Percentiles rank a stretch among this genome's conserved stretches.
Evolutionary conservation across 345 rosid genomes (phyloP).

Genomic region (Acer campestre): DNA sequence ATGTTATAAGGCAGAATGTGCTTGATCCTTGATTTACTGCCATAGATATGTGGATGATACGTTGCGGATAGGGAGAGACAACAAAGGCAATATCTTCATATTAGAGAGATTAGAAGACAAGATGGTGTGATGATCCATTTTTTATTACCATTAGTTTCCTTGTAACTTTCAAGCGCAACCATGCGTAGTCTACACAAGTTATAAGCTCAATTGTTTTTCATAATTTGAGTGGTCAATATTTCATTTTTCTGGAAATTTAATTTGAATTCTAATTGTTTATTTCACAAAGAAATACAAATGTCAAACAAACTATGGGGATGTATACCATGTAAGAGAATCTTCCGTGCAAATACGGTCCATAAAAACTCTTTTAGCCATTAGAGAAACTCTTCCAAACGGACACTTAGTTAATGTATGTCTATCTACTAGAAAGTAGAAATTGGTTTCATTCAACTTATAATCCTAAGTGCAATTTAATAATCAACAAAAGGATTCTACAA

Average conservation of each 20-base stretch:
- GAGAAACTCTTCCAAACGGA: no score
- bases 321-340: no score
- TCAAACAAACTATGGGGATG: not conserved
- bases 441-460: no score
- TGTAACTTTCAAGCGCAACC: not conserved
- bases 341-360: no score
- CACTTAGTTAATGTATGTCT: no score
- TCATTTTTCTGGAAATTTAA: no score
- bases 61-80: constrained; percentile 81
- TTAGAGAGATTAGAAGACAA: constrained; percentile 58
- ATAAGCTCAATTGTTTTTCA: not conserved
- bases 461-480: no score
- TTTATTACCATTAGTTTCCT: not conserved
- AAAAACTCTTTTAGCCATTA: no score
- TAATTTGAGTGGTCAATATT: not conserved
- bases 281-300: not conserved
- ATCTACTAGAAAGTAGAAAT: no score
- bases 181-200: not conserved
- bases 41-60: constrained; percentile 75
- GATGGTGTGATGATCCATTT: not conserved
- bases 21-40: constrained; percentile 37
- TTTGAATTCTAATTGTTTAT: no score
- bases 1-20: not conserved
- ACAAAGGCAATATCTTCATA: constrained; percentile 73
- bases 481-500: no score